These are phyloP conservation scores for Aspergillus oerlinghausenensis DNA, from an alignment of 2,329 filamentous ascomycete genomes.

Conservation along the genomic window DNA sequence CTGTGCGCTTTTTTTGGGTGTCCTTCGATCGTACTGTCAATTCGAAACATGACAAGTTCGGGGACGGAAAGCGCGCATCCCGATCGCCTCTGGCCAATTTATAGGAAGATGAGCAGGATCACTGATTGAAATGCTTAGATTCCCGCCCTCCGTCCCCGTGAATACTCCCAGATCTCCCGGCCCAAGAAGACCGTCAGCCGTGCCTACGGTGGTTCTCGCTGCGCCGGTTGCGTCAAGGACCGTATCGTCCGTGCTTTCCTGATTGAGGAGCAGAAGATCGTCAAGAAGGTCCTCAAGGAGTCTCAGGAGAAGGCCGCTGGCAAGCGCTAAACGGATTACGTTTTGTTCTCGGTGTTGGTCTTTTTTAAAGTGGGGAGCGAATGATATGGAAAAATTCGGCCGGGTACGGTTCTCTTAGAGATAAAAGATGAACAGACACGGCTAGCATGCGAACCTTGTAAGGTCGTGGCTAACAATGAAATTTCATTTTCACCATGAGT, in stretches of 20 bases:
- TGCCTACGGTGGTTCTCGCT: conserved; percentile 97
- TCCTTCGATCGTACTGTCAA: not conserved
- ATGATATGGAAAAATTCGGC: conserved; percentile 31
- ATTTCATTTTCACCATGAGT: conserved; percentile 29
- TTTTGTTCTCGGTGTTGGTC: conserved; percentile 30
- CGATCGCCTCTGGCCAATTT: not conserved
- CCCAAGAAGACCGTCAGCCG: conserved; percentile 99
- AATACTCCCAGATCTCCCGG: conserved; percentile 95
- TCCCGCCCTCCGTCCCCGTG: conserved; percentile 94
- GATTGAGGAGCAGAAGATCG: conserved; percentile 99
- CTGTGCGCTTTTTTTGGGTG: not conserved
- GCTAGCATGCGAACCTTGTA: conserved; percentile 23
- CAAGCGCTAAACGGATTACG: conserved; percentile 40
- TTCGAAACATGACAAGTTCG: conserved; percentile 2
- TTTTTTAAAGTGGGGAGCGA: conserved; percentile 33
- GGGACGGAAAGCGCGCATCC: conserved; percentile 7
- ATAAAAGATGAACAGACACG: conserved; percentile 30
- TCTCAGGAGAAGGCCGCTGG: conserved; percentile 64
- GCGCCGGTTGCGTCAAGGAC: conserved; percentile 97
- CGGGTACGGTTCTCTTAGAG: conserved; percentile 32
- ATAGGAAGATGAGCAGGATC: not conserved
- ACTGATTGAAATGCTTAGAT: conserved; percentile 51
- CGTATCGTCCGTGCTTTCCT: conserved; percentile 96
- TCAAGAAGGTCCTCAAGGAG: conserved; percentile 99
- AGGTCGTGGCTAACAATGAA: conserved; percentile 33